Base-by-base conservation (phyloP, 345 rosid species). In the Acer yangbiense region DNA sequence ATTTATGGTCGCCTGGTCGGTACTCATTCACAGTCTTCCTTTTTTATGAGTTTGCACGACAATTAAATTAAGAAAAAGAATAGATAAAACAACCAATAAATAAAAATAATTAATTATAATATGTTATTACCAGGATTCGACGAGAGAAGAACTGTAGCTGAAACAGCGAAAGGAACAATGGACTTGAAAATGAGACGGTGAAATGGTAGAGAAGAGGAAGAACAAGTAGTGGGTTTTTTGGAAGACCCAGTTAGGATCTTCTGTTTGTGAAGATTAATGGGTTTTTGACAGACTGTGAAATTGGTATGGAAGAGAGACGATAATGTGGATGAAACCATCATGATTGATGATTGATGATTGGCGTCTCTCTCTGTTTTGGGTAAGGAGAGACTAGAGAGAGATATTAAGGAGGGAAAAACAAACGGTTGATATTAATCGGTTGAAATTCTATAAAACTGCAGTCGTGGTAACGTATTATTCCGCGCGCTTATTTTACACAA, bases 131-230 rank as follows among this genome's bases (percentile, higher is more conserved):
- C 98, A 68, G 97, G 86, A 79, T 65, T 62, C 35, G 97, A 89
- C 64, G 90, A 88, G 77, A 93, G 85, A 81, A 94, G 85, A 61
- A 94, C 79, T 77, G 91, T 85, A 77, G 85, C 83, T 43, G 98
- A 89, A 85, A 90, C 92, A 77, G 90, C 92, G 60, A 93, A 60
- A 80, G 98, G 95, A 69, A 82, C 65, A 67, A 85, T 68, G 32
- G 92, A 85, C 39, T 86, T 87, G 77, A 39, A 82, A 61, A 86
- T 76, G 48, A 78, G 50, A 32, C 64, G 64, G 66, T 18, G 69
- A 77, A 80, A 76, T 7, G 77, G 69, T 17, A 68, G 65, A 73
- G 80, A 76, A 68, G 68, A 66, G 87, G 70, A 23, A 65, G 64
- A 17, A 61, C 21, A 62, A 18, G 41, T 78, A 65, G 39, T 65